These are phyloP conservation scores for Geotrichum reessii DNA, from an alignment of 1,139 yeast species.

Conservation along the genomic window DNA sequence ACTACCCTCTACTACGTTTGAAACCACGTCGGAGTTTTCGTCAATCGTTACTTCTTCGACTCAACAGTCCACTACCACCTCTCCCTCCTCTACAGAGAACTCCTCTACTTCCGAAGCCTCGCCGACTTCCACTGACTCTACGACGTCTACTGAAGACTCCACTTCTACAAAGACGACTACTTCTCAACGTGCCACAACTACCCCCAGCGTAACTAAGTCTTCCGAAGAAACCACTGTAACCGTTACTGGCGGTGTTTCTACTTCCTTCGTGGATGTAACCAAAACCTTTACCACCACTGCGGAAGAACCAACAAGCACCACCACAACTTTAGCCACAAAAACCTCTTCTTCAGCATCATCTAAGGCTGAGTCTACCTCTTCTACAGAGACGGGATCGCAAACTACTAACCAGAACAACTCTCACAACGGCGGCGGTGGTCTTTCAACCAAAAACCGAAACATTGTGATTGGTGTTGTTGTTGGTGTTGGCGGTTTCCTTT, in stretches of 20 bases:
- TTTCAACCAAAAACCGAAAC: conserved; percentile 28
- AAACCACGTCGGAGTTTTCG: not conserved
- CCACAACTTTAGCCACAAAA: not conserved
- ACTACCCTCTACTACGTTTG: not conserved
- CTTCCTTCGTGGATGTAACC: conserved; percentile 9
- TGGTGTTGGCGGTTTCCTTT: conserved; percentile 33
- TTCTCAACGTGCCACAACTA: not conserved
- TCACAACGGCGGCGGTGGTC: conserved; percentile 23
- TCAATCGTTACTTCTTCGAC: not conserved
- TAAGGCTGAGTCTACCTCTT: not conserved
- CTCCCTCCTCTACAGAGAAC: not conserved
- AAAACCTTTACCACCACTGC: conserved; percentile 2
- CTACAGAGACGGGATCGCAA: not conserved
- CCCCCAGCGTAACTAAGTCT: not conserved
- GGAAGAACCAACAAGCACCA: not conserved
- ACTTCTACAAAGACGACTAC: not conserved
- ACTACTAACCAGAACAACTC: not conserved
- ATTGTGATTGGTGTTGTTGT: conserved; percentile 34
- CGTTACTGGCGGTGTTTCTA: not conserved
- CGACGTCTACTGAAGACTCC: not conserved
- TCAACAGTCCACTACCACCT: not conserved
- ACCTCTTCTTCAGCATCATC: not conserved
- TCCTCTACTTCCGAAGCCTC: not conserved
- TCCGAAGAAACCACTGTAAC: not conserved
- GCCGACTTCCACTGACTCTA: not conserved